Conservation (phyloP, 768 basidiomycete species). For the Ramaria rubella region DNA sequence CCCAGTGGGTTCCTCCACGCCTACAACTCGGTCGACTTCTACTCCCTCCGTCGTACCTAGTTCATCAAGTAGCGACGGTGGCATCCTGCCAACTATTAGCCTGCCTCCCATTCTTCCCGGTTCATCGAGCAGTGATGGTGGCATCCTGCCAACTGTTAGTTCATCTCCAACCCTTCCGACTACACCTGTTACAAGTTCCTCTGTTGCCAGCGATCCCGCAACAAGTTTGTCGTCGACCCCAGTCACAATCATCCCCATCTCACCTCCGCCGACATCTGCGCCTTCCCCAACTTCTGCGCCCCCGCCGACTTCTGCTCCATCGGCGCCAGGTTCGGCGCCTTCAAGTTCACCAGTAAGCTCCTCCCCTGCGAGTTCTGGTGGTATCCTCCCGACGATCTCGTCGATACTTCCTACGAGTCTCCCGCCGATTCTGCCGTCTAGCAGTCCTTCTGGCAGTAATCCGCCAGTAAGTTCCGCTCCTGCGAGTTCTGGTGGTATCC, state of each 20-base stretch:
- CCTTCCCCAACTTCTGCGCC: neutral
- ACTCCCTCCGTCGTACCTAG: neutral
- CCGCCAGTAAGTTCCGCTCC: neutral
- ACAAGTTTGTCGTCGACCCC: conserved; percentile 4
- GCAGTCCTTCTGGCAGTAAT: neutral
- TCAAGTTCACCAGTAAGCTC: neutral
- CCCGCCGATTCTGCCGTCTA: neutral
- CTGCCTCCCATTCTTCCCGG: neutral
- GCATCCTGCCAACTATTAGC: neutral
- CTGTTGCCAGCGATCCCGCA: conserved; percentile 2
- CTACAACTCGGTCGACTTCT: no score
- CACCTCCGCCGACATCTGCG: neutral
- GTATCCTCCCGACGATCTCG: neutral
- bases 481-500: neutral
- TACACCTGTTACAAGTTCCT: conserved; percentile 6
- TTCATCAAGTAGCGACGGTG: neutral
- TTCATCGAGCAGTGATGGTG: conserved; percentile 6
- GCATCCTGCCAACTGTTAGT: neutral
- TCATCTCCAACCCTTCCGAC: neutral
- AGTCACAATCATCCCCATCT: neutral
- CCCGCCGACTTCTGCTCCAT: neutral
- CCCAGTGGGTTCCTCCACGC: no score
- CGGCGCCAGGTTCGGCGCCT: neutral
- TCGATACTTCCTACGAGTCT: neutral
- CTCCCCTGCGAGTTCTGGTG: conserved; percentile 3